These are phyloP conservation scores for Casaregolazyma lundiana DNA, from an alignment of 1,139 yeast genomes.

Conservation along the genomic window DNA sequence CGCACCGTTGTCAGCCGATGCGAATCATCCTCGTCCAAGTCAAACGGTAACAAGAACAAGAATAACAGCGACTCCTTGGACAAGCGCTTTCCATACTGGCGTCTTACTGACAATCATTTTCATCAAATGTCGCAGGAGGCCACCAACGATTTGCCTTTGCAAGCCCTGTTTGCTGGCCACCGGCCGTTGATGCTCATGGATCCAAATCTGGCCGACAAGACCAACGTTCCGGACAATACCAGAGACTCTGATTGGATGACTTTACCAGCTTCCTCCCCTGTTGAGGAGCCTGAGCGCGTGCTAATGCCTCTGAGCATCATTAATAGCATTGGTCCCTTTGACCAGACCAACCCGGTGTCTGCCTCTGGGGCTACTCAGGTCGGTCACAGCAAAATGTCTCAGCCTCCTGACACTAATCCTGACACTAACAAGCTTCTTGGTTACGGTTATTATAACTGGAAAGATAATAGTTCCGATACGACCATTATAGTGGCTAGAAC, in stretches of 20 bases:
- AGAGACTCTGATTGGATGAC: constrained; percentile 10
- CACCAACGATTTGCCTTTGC: constrained; percentile 21
- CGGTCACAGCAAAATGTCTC: not conserved
- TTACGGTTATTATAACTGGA: constrained; percentile 12
- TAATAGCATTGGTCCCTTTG: constrained; percentile 12
- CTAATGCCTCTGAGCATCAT: constrained; percentile 10
- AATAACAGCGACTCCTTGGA: constrained; percentile 4
- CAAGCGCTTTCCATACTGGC: constrained; percentile 17
- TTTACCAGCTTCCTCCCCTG: constrained; percentile 10
- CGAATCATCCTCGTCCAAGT: constrained; percentile 8
- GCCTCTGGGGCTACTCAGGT: not conserved
- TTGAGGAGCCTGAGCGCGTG: constrained; percentile 10
- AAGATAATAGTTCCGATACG: constrained; percentile 12
- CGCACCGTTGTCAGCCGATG: not conserved
- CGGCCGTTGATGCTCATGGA: constrained; percentile 27
- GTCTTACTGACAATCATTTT: constrained; percentile 18
- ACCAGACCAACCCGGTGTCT: not conserved
- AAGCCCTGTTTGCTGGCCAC: constrained; percentile 30
- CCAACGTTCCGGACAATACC: constrained; percentile 4
- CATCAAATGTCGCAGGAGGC: constrained; percentile 18
- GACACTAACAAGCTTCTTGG: constrained; percentile 7
- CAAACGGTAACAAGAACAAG: constrained; percentile 1
- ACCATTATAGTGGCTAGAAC: constrained; percentile 19
- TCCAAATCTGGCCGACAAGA: constrained; percentile 12
- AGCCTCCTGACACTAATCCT: not conserved